A percentile compares a stretch with the other conserved stretches of the same genome.
phyloP scores from a whole-genome alignment of 2,329 filamentous ascomycete species.

The Proliferodiscus dingleyae region DNA sequence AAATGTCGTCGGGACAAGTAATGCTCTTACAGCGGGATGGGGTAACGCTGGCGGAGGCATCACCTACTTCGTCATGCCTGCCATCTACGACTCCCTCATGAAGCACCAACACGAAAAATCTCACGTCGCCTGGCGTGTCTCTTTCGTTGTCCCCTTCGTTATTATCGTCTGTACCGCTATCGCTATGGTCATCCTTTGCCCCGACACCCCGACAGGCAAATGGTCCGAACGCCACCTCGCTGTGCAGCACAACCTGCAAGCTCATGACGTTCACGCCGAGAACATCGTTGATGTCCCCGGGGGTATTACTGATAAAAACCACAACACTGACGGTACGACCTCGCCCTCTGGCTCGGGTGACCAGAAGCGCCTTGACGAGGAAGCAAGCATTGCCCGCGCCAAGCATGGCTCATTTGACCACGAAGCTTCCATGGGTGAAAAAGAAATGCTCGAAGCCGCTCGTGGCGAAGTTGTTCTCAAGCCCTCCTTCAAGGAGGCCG shows the following conservation, averaged over 20 bases:
- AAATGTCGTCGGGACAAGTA: slow-evolving; percentile 84
- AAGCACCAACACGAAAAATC: slow-evolving; percentile 51
- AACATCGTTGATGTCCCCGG: slow-evolving; percentile 28
- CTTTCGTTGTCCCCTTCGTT: slow-evolving; percentile 79
- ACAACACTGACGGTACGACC: slow-evolving; percentile 2
- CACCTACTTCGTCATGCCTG: slow-evolving; percentile 92
- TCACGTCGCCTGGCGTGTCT: slow-evolving; percentile 74
- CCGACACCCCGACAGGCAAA: slow-evolving; percentile 76
- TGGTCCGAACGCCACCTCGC: slow-evolving; percentile 63
- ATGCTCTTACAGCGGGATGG: slow-evolving; percentile 77
- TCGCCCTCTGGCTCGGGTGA: slow-evolving; percentile 7
- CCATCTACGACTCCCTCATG: slow-evolving; percentile 75
- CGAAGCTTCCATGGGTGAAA: slow-evolving; percentile 43
- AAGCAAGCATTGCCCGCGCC: slow-evolving; percentile 42
- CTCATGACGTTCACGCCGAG: slow-evolving; percentile 43
- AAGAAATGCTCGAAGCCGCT: slow-evolving; percentile 49
- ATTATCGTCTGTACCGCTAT: slow-evolving; percentile 63
- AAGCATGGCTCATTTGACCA: slow-evolving; percentile 35
- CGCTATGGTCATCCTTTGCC: slow-evolving; percentile 67
- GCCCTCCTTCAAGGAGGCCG: slow-evolving; percentile 48
- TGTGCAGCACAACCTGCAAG: slow-evolving; percentile 38
- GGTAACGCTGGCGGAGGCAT: slow-evolving; percentile 87
- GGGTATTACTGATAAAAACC: slow-evolving; percentile 16
- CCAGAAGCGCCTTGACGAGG: slow-evolving; percentile 40
- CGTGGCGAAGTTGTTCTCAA: slow-evolving; percentile 48